These are phyloP conservation scores for Rhododendron ovatum DNA, from an alignment of 148 eudicot genomes.

Conservation along the genomic window DNA sequence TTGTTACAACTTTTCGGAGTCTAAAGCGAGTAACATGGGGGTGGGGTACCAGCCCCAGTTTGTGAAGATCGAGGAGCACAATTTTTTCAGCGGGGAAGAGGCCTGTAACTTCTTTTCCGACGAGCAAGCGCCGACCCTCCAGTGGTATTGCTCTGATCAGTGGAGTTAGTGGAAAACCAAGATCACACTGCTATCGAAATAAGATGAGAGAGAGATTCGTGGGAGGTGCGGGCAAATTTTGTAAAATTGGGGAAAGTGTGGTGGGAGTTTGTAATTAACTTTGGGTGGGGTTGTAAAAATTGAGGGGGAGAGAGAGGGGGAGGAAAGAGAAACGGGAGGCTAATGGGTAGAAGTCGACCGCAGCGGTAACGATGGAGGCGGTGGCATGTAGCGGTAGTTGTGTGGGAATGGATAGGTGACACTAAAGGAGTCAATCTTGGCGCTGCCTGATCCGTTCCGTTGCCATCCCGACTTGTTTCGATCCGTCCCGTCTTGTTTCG, in stretches of 20 bases:
- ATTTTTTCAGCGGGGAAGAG: slow-evolving; percentile 79
- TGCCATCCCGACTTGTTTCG: not conserved
- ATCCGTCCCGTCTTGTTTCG: too few relatives aligned
- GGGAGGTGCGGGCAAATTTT: not conserved
- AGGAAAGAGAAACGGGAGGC: not conserved
- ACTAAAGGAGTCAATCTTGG: not conserved
- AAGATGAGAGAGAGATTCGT: not conserved
- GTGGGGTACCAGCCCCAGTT: slow-evolving; percentile 56
- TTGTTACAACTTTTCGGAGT: slow-evolving; percentile 34
- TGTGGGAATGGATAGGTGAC: not conserved
- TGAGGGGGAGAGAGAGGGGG: too few relatives aligned
- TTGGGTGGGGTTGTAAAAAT: slow-evolving; percentile 8
- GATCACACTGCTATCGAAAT: not conserved
- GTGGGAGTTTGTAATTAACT: not conserved
- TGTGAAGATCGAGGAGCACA: slow-evolving; percentile 85
- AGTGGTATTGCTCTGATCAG: slow-evolving; percentile 24
- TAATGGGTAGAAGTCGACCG: not conserved
- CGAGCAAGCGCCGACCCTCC: slow-evolving; percentile 29
- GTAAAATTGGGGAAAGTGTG: slow-evolving; percentile 1
- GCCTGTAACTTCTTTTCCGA: slow-evolving; percentile 55
- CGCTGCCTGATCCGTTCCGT: not conserved
- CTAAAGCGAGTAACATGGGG: slow-evolving; percentile 18
- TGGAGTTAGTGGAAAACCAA: slow-evolving; percentile 12
- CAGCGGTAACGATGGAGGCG: not conserved
- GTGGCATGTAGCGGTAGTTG: not conserved